Conservation (phyloP, 768 basidiomycete species). For the Pulveroboletus sp. region DNA sequence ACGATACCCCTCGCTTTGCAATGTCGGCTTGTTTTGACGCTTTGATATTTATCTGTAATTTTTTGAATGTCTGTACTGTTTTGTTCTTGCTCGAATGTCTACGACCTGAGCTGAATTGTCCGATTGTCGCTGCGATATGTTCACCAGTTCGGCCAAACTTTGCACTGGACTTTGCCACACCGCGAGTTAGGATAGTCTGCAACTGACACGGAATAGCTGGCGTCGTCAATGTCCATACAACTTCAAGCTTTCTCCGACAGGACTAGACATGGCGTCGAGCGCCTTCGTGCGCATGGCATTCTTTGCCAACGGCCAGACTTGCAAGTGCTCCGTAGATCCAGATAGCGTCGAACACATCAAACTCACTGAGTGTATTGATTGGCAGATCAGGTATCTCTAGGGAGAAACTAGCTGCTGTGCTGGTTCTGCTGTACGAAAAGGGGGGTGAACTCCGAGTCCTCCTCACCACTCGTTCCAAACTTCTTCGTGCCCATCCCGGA, state of each 20-base stretch:
- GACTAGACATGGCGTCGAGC: constrained; percentile 33
- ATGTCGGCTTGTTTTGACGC: background rate
- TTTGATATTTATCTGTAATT: constrained; percentile 24
- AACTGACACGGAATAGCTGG: background rate
- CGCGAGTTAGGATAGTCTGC: background rate
- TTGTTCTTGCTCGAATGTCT: background rate
- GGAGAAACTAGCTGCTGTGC: constrained; percentile 64
- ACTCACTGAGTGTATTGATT: background rate
- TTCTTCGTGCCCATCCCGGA: constrained; percentile 68
- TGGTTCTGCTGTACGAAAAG: constrained; percentile 76
- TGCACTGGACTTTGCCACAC: background rate
- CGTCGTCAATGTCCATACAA: constrained; percentile 3
- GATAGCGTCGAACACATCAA: background rate
- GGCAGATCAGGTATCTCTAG: constrained; percentile 32
- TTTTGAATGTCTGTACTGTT: constrained; percentile 9
- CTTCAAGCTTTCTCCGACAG: constrained; percentile 12
- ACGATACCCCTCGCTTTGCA: constrained; percentile 7
- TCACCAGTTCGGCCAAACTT: background rate
- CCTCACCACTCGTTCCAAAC: constrained; percentile 80
- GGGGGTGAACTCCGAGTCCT: constrained; percentile 65
- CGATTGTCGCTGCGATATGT: too few relatives aligned
- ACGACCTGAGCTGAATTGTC: too few relatives aligned
- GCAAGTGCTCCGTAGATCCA: constrained; percentile 37
- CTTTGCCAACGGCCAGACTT: constrained; percentile 40
- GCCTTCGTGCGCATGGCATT: constrained; percentile 31